phyloP scores from a whole-genome alignment of 306 rosid species.

The Geum urbanum region DNA sequence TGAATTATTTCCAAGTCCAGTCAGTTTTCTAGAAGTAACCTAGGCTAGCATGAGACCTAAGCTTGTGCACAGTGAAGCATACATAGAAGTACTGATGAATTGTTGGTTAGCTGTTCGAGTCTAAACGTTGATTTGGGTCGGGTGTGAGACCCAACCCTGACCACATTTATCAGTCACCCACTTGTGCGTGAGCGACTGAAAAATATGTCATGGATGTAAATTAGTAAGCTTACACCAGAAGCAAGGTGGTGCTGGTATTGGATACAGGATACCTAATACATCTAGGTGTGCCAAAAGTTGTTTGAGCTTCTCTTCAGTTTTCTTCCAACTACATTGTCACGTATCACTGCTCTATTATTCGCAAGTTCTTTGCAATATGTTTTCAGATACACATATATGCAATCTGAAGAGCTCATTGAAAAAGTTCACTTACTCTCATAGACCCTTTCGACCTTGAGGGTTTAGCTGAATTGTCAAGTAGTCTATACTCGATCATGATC shows the following conservation, averaged over 20 bases:
- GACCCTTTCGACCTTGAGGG: slow-evolving; percentile 48
- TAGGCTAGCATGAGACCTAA: not conserved
- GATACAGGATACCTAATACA: not conserved
- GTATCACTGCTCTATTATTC: not conserved
- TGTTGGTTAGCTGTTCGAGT: not conserved
- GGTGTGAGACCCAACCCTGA: not conserved
- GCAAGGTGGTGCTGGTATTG: not conserved
- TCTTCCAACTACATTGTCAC: not conserved
- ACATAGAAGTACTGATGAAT: not conserved
- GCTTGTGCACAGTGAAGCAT: not conserved
- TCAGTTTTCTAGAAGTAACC: not conserved
- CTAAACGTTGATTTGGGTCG: not conserved
- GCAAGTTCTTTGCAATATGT: not conserved
- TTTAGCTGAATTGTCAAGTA: slow-evolving; percentile 28
- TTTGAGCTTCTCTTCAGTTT: not conserved
- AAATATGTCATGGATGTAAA: not conserved
- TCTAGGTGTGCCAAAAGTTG: not conserved
- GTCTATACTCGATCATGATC: slow-evolving; percentile 66
- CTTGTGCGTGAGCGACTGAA: no score
- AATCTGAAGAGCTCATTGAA: not conserved
- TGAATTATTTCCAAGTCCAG: not conserved
- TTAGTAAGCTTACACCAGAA: not conserved
- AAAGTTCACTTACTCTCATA: slow-evolving; percentile 52
- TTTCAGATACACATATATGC: slow-evolving; percentile 1
- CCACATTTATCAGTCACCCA: not conserved